Evolutionary conservation across 169 alveolate species (phyloP).

Genomic region (Plasmodium ovale): DNA sequence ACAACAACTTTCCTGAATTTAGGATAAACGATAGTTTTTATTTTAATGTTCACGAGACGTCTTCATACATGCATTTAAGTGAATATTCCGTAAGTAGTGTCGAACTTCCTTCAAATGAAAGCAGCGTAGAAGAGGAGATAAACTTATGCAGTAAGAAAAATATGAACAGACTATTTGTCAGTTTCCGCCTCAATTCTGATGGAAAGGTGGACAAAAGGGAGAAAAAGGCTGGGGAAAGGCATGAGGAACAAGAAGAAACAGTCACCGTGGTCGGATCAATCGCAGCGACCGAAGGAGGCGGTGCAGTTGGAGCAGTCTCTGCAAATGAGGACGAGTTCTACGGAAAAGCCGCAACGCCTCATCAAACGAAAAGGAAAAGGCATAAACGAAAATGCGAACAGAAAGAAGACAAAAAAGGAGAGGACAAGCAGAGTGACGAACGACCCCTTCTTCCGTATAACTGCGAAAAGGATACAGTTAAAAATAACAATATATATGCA

Average conservation of each 20-base stretch:
- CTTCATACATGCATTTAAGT: slow-evolving; percentile 1
- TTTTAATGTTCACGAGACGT: slow-evolving; percentile 11
- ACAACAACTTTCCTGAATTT: slow-evolving; percentile 3
- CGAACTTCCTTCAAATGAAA: slow-evolving; percentile 1
- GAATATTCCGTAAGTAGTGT: not conserved
- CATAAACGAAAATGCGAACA: not conserved
- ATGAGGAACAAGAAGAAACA: not conserved
- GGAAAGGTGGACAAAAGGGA: not conserved
- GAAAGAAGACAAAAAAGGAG: not conserved
- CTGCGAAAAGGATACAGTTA: not conserved
- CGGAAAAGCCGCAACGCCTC: too few species aligned
- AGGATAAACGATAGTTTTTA: slow-evolving; percentile 38
- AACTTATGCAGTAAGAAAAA: not conserved
- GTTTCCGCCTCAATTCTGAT: slow-evolving; percentile 4
- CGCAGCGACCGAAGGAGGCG: too few species aligned
- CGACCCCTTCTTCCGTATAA: not conserved
- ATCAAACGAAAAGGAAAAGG: not conserved
- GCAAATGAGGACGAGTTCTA: not conserved
- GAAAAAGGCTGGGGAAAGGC: not conserved
- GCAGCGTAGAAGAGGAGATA: not conserved
- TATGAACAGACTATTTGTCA: slow-evolving; percentile 8
- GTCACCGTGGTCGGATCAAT: not conserved
- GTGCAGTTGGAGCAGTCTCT: too few species aligned
- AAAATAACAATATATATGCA: not conserved
- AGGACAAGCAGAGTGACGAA: not conserved